Evolutionary conservation across 768 basidiomycete genomes (phyloP).

Genomic region (Mycena haematopus): DNA sequence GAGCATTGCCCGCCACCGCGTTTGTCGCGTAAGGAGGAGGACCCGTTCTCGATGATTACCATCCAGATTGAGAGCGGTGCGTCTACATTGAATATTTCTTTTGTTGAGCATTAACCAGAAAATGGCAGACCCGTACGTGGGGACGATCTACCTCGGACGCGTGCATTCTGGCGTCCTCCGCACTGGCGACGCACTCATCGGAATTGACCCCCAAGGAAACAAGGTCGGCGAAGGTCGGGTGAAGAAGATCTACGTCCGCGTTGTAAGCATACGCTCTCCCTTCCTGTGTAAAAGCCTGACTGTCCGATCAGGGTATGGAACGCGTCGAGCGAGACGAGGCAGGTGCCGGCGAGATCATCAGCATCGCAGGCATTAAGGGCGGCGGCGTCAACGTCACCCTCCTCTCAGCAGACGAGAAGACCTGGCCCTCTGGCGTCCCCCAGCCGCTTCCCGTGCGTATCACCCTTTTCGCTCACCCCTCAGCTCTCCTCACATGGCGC

Average conservation of each 20-base stretch:
- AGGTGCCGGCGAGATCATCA: constrained; percentile 56
- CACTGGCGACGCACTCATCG: constrained; percentile 47
- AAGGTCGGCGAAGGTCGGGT: constrained; percentile 58
- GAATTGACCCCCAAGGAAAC: constrained; percentile 48
- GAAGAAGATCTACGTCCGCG: constrained; percentile 45
- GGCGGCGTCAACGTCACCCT: constrained; percentile 55
- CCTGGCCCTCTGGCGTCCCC: constrained; percentile 48
- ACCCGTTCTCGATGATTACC: constrained; percentile 58
- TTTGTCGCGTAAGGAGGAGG: constrained; percentile 40
- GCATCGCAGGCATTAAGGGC: constrained; percentile 54
- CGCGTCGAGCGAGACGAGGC: constrained; percentile 51
- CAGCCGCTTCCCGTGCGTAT: constrained; percentile 45
- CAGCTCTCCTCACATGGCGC: neutral
- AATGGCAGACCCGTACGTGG: constrained; percentile 48
- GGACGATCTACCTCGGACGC: constrained; percentile 55
- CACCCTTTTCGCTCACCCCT: neutral
- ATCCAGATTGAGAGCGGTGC: constrained; percentile 53
- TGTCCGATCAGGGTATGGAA: constrained; percentile 40
- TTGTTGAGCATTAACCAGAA: too few species aligned
- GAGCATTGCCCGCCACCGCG: constrained; percentile 49
- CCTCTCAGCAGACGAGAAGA: constrained; percentile 46
- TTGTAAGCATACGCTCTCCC: neutral
- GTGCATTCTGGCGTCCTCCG: constrained; percentile 48
- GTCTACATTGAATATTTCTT: neutral
- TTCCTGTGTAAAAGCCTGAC: constrained; percentile 31